Base-by-base conservation (phyloP, 306 rosid species). In the Vigna trinervia region DNA sequence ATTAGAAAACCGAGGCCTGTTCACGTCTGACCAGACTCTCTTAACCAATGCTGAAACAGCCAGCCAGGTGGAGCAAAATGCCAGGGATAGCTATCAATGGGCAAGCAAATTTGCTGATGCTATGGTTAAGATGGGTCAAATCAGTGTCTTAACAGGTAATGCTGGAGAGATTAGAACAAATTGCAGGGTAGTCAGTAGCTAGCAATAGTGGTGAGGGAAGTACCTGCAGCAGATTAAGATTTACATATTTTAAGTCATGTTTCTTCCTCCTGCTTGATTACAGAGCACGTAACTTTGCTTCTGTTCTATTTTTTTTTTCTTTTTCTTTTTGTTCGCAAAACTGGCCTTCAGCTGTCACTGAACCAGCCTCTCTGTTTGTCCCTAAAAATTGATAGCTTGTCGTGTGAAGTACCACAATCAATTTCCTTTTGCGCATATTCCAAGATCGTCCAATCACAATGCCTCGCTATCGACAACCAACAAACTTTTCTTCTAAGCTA, bases 71-170 rank as follows among this genome's bases (percentile, higher is more conserved):
- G 64, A 69, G 10, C 85, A 81, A 45, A 74, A 88, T 76, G 93
- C 92, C 8, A 78, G 71, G 80, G 34, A 71, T 23, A 76, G 88
- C 2, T 9, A 28, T 38, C 59, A 83, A 2, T 92, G 96, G 96
- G 63, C 65, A 58, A 34, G 5, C 41, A 84, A 86, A 15, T 88
- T 90, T 74, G 87, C 90, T 0, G 84, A 74, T 56, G 93, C 92
- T 15, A 90, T 90, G 92, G 85, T 88, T 52, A 92, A 90, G 76
- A 87, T 92, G 97, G 92, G 92, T 12, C 83, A 78, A 71, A 77
- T 92, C 10, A 81, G 78, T 46, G 89, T 84, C 68, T 68, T 87
- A 11, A 92, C 90, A 4, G 88, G 89, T 46, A 43, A 71, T 66
- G 81, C 69, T 41, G 89, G 92, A 62, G 92, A 88, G 88, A 88